These are phyloP conservation scores for Vaccinium myrtillus DNA, from an alignment of 148 eudicot species.

Conservation along the genomic window DNA sequence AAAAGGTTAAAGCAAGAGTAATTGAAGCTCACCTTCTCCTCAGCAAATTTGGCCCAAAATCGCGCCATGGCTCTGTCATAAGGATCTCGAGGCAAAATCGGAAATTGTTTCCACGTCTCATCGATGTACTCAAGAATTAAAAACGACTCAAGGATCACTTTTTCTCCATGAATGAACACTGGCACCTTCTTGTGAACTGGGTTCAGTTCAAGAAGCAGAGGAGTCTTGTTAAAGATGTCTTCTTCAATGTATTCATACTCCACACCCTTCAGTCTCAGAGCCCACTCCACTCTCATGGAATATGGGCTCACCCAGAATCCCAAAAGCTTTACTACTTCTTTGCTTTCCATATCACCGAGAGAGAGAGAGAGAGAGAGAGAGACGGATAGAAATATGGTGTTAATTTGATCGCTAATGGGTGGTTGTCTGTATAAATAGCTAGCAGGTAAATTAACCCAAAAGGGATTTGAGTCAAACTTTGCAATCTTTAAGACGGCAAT, in stretches of 20 bases:
- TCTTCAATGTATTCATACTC: constrained; percentile 29
- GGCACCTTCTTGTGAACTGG: constrained; percentile 21
- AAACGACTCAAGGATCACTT: constrained; percentile 17
- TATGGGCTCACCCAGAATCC: constrained; percentile 30
- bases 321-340: constrained; percentile 15
- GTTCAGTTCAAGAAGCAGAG: constrained; percentile 20
- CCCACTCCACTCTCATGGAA: constrained; percentile 21
- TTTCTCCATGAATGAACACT: constrained; percentile 24
- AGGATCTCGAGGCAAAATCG: constrained; percentile 25
- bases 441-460: neutral
- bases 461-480: neutral
- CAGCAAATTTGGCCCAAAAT: constrained; percentile 18
- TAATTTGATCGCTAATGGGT: too few species aligned
- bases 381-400: neutral
- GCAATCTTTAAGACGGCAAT: neutral
- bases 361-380: neutral
- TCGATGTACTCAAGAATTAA: constrained; percentile 31
- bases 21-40: constrained; percentile 19
- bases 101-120: constrained; percentile 22
- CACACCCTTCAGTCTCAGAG: constrained; percentile 26
- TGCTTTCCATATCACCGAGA: neutral
- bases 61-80: constrained; percentile 20
- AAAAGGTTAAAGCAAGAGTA: neutral
- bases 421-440: neutral
- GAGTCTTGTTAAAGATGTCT: constrained; percentile 22